Percentiles rank a stretch among this genome's conserved stretches.
Conservation (phyloP, 768 basidiomycete genomes). For the Russula foetens region DNA sequence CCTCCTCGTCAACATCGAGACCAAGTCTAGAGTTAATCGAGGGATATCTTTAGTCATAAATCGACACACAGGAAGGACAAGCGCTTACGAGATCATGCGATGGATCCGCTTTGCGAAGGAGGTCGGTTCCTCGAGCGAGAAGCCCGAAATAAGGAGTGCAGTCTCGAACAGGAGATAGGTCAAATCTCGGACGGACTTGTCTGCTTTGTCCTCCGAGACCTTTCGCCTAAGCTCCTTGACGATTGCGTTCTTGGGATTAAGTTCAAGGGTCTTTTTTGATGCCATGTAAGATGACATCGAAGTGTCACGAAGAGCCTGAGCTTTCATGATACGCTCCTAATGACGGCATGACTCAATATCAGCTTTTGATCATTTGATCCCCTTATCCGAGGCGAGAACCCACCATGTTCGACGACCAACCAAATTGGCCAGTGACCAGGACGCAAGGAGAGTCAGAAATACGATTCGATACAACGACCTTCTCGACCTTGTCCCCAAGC, state of each 20-base stretch:
- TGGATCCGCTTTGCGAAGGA: constrained; percentile 95
- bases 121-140: constrained; percentile 91
- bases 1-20: constrained; percentile 56
- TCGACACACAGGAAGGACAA: background rate
- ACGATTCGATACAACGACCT: constrained; percentile 96
- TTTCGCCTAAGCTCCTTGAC: constrained; percentile 94
- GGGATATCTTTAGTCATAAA: background rate
- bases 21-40: constrained; percentile 44
- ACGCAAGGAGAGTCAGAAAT: constrained; percentile 96
- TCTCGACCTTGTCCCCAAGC: constrained; percentile 99
- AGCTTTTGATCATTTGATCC: background rate
- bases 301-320: constrained; percentile 92
- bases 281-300: constrained; percentile 99
- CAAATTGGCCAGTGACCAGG: constrained; percentile 97
- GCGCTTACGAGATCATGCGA: constrained; percentile 81
- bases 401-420: constrained; percentile 99
- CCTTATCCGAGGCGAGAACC: constrained; percentile 18
- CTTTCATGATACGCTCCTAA: constrained; percentile 97
- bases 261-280: constrained; percentile 95
- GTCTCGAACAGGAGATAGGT: constrained; percentile 97
- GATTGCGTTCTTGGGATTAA: constrained; percentile 88
- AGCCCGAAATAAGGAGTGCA: constrained; percentile 88
- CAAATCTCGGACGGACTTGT: constrained; percentile 96
- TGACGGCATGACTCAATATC: background rate
- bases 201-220: constrained; percentile 94